A percentile compares a stretch with the other conserved stretches of the same genome.
phyloP scores from a whole-genome alignment of 257 asterid genomes.

The Gynochthodes officinalis region DNA sequence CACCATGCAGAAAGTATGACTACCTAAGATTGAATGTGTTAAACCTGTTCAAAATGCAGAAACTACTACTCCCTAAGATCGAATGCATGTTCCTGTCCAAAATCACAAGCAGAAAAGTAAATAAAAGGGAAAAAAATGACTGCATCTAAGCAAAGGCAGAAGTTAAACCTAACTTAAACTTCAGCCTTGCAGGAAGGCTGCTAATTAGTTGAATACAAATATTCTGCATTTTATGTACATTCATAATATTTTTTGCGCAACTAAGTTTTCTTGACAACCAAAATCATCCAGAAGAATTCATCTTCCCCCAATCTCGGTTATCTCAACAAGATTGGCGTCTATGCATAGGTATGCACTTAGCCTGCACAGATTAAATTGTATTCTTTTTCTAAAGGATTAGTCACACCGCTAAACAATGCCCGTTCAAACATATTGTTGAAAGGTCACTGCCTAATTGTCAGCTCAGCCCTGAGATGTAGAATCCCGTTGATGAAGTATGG shows the following conservation, averaged over 20 bases:
- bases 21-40: no score
- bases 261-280: not conserved
- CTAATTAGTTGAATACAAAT: not conserved
- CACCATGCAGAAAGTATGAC: no score
- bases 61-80: not conserved
- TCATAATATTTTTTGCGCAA: not conserved
- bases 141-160: no score
- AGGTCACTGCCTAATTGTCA: conserved; percentile 43
- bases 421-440: no score
- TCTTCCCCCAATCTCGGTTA: conserved; percentile 5
- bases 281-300: conserved; percentile 3
- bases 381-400: conserved; percentile 13
- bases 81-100: not conserved
- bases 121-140: not conserved
- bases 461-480: conserved; percentile 77
- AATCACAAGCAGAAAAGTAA: not conserved
- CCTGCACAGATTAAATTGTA: not conserved
- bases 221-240: not conserved
- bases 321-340: not conserved
- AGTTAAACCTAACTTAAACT: not conserved
- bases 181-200: not conserved
- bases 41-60: no score
- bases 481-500: conserved; percentile 63
- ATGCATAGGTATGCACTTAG: not conserved
- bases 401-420: not conserved